Evolutionary conservation across 2,329 filamentous ascomycete genomes (phyloP).

Genomic region (Trichophyton verrucosum): DNA sequence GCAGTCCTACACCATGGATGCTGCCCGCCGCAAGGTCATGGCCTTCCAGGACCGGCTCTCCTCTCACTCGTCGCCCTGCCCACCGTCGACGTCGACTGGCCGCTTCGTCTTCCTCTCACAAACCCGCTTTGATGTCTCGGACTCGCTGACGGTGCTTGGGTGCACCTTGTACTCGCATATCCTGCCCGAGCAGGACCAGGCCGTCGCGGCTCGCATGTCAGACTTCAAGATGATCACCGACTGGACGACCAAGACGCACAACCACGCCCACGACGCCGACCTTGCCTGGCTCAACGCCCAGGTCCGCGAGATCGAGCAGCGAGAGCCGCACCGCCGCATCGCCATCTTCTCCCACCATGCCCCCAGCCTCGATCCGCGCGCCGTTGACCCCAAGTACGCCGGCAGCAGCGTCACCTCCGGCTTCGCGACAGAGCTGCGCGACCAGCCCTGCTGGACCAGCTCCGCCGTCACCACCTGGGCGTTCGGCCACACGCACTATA

Average conservation of each 20-base stretch:
- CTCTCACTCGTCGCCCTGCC: neutral
- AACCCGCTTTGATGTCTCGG: slow-evolving; percentile 23
- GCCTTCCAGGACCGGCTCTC: slow-evolving; percentile 9
- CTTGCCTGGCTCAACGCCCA: slow-evolving; percentile 38
- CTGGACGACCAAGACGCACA: slow-evolving; percentile 42
- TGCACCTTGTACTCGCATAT: slow-evolving; percentile 40
- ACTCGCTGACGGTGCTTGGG: slow-evolving; percentile 27
- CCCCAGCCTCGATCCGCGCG: slow-evolving; percentile 28
- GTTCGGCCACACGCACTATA: slow-evolving; percentile 37
- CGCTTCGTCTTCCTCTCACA: slow-evolving; percentile 28
- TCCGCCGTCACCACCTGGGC: slow-evolving; percentile 29
- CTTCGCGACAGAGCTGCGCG: slow-evolving; percentile 29
- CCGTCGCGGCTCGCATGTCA: slow-evolving; percentile 35
- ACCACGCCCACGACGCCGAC: slow-evolving; percentile 36
- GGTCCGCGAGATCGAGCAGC: slow-evolving; percentile 15
- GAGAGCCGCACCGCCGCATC: slow-evolving; percentile 18
- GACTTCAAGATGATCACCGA: slow-evolving; percentile 41
- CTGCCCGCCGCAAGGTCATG: slow-evolving; percentile 11
- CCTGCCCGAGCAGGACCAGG: slow-evolving; percentile 21
- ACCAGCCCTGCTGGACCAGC: slow-evolving; percentile 26
- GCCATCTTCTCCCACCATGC: slow-evolving; percentile 37
- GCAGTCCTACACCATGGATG: slow-evolving; percentile 21
- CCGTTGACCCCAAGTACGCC: slow-evolving; percentile 17
- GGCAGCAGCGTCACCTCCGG: slow-evolving; percentile 19
- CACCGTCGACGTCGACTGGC: slow-evolving; percentile 5